Evolutionary conservation across 1,284 basidiomycete genomes (phyloP), one percentile per base, ranked within the genome.

Genomic region (Cutaneotrichosporon spelunceum): DNA sequence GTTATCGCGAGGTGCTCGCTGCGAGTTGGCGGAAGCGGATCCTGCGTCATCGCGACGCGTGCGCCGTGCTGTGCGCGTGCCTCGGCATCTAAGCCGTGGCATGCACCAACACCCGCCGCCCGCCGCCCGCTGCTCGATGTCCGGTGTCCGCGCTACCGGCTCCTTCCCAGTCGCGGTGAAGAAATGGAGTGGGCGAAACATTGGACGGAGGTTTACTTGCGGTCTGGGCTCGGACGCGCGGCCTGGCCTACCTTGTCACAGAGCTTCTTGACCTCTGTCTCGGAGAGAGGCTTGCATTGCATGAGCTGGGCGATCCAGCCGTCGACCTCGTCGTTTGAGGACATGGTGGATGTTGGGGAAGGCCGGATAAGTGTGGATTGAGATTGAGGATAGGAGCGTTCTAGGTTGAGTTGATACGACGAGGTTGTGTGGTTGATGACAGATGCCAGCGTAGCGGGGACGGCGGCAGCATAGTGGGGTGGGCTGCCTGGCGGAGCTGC

Each of bases 211-310:
- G 11, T 16, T 19, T 7, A 42, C 39, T 19, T 2, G 14, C 16
- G 39, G 34, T 10, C 14, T 23, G 23, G 4, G 14, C 14, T 21
- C 53, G 34, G 11, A 24, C 53, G n/a, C 60, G 81, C 30, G 30
- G 30, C 87, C 68, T 73, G 30, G 30, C 87, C 68, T 73, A 93
- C 94, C 89, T 97, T 99, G 84, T 99, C 95, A 83, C 96, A 99
- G 69, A 99, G 85, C 78, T 88, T 88, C 85, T 98, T 98, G 66
- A 99, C 93, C 80, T 99, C 95, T 29, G 86, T 84, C 82, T 99
- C 96, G 63, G 90, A 85, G 66, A 99, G 87, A 73, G 97, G 96
- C 80, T 99, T 98, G 85, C 96, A 99, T 76, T 96, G 90, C 81
- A 89, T 89, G 69, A 99, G 87, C 80, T 98, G 93, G 68, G 92